Conservation (phyloP, 108 stramenopile species). For the Mediolabrus comicus region DNA sequence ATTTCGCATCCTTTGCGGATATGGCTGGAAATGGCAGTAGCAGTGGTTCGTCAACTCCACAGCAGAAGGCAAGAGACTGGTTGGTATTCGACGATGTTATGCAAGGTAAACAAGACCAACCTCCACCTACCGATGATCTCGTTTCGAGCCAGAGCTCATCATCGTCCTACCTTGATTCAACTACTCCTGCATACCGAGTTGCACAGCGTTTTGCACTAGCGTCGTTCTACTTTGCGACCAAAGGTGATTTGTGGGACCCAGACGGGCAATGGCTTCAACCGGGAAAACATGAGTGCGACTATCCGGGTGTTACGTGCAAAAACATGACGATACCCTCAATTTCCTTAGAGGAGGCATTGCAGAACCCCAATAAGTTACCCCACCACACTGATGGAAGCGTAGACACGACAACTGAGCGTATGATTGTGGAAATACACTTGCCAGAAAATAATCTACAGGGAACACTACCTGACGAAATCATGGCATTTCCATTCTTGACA, state of each 20-base stretch:
- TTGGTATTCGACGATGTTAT: constrained; percentile 21
- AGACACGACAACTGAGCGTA: constrained; percentile 16
- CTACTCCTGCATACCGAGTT: constrained; percentile 39
- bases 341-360: constrained; percentile 23
- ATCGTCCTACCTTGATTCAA: constrained; percentile 13
- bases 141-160: background rate
- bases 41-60: constrained; percentile 12
- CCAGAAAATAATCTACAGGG: constrained; percentile 46
- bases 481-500: constrained; percentile 27
- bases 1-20: constrained; percentile 13
- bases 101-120: constrained; percentile 5
- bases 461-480: constrained; percentile 24
- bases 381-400: constrained; percentile 18
- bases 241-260: constrained; percentile 34
- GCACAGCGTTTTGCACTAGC: constrained; percentile 36
- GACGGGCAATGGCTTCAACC: constrained; percentile 28
- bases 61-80: constrained; percentile 34
- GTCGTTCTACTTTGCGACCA: constrained; percentile 42
- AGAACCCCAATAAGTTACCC: constrained; percentile 24
- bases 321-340: constrained; percentile 42
- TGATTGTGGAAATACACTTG: constrained; percentile 42
- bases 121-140: background rate
- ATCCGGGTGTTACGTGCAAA: constrained; percentile 35
- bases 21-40: background rate
- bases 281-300: constrained; percentile 42